These are phyloP conservation scores for Eucalyptus viminalis DNA, from an alignment of 345 rosid genomes.

Conservation along the genomic window DNA sequence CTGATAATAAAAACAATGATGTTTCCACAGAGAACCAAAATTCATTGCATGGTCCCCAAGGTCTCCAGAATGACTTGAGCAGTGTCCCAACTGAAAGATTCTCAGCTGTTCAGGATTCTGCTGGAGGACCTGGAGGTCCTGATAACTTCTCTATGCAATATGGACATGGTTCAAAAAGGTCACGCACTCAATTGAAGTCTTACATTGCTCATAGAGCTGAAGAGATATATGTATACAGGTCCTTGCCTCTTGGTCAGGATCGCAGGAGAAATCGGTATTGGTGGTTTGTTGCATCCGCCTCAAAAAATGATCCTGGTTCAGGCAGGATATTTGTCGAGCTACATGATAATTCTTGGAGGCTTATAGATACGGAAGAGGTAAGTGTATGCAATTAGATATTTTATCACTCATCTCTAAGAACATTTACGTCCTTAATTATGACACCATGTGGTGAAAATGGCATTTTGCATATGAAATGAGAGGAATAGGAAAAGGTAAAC, in stretches of 20 bases:
- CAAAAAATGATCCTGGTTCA: constrained; percentile 81
- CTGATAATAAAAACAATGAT: constrained; percentile 22
- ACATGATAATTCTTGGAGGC: constrained; percentile 72
- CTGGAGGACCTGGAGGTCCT: constrained; percentile 24
- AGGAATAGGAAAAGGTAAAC: not conserved
- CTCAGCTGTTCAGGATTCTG: constrained; percentile 28
- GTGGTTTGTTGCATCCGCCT: constrained; percentile 89
- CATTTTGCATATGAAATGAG: not conserved
- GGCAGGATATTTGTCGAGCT: constrained; percentile 87
- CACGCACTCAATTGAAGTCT: constrained; percentile 79
- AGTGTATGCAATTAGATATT: not conserved
- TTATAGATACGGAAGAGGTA: constrained; percentile 92
- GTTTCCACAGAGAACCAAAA: constrained; percentile 53
- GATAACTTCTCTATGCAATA: constrained; percentile 43
- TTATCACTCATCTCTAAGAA: not conserved
- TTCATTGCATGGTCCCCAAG: constrained; percentile 22
- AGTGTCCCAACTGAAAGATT: constrained; percentile 31
- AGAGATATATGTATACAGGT: constrained; percentile 86
- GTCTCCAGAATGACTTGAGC: constrained; percentile 27
- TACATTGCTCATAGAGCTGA: constrained; percentile 84
- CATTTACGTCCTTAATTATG: not conserved
- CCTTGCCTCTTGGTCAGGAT: constrained; percentile 98
- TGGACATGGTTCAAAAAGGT: constrained; percentile 75
- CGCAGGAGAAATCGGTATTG: constrained; percentile 95
- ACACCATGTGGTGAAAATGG: not conserved